These are phyloP conservation scores for Golubevia pallescens DNA, from an alignment of 1,284 basidiomycete genomes.

Conservation along the genomic window DNA sequence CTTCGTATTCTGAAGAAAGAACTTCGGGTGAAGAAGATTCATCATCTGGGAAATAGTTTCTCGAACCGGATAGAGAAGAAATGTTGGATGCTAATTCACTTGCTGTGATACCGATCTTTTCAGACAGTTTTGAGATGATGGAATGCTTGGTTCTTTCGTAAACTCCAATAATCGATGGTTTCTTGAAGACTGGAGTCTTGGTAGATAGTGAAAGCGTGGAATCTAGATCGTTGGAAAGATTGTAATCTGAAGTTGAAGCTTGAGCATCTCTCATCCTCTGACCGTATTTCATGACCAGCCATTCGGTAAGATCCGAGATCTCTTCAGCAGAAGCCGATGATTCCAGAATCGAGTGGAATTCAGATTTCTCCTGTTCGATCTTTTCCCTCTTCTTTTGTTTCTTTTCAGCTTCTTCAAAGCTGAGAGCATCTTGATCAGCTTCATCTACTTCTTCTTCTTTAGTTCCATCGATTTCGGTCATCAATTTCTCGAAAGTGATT, in stretches of 20 bases:
- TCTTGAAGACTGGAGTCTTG: constrained; percentile 42
- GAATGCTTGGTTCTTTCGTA: constrained; percentile 55
- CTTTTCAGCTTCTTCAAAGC: no score
- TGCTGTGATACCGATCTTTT: constrained; percentile 41
- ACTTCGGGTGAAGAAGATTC: constrained; percentile 27
- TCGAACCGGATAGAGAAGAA: constrained; percentile 15
- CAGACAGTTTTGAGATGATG: constrained; percentile 37
- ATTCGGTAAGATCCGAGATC: constrained; percentile 56
- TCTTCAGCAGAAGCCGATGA: constrained; percentile 49
- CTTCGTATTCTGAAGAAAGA: constrained; percentile 42
- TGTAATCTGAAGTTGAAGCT: constrained; percentile 9
- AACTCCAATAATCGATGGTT: constrained; percentile 49
- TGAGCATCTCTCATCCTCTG: constrained; percentile 55
- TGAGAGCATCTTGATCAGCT: no score
- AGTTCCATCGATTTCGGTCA: no score
- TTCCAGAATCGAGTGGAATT: constrained; percentile 28
- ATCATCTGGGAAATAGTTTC: constrained; percentile 47
- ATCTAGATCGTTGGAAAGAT: constrained; percentile 22
- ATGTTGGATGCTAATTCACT: constrained; percentile 53
- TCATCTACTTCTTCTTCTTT: no score
- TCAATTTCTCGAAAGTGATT: constrained; percentile 36
- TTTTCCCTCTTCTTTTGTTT: no score
- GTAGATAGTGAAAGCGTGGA: constrained; percentile 21
- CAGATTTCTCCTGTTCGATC: neutral
- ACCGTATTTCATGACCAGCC: constrained; percentile 50